Conservation (phyloP, 805 yeast genomes). For the Nematodospora valgi region DNA sequence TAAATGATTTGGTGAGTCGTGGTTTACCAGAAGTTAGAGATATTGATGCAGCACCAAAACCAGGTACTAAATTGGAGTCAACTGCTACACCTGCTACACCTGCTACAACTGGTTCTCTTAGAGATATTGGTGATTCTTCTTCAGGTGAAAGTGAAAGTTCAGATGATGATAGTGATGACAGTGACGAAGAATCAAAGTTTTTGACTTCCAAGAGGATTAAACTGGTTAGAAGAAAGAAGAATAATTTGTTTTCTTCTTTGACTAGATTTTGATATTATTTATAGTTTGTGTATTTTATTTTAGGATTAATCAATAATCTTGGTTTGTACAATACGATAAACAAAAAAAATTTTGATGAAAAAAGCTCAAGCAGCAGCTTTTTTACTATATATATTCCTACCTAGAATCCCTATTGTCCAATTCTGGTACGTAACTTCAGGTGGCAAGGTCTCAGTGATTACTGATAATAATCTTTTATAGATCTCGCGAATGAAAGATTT, state of each 20-base stretch:
- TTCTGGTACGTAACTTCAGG: conserved; percentile 20
- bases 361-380: conserved; percentile 1
- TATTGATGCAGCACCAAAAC: conserved; percentile 9
- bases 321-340: conserved; percentile 1
- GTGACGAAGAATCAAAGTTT: conserved; percentile 15
- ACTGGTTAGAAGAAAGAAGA: conserved; percentile 18
- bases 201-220: conserved; percentile 22
- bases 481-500: conserved; percentile 30
- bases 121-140: neutral
- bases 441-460: conserved; percentile 12
- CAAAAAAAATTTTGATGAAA: no score
- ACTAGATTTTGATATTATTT: no score
- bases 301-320: neutral
- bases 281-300: conserved; percentile 1
- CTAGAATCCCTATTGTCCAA: conserved; percentile 34
- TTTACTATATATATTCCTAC: conserved; percentile 19
- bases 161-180: conserved; percentile 3
- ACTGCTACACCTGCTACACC: no score
- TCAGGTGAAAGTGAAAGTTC: conserved; percentile 4
- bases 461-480: conserved; percentile 24
- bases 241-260: conserved; percentile 23
- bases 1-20: conserved; percentile 57
- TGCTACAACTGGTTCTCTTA: neutral
- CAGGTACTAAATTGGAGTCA: neutral
- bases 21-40: conserved; percentile 68